Evolutionary conservation across 805 yeast species (phyloP), one percentile per base, ranked within the genome.

Genomic region (Saccharomycopsis sp.): DNA sequence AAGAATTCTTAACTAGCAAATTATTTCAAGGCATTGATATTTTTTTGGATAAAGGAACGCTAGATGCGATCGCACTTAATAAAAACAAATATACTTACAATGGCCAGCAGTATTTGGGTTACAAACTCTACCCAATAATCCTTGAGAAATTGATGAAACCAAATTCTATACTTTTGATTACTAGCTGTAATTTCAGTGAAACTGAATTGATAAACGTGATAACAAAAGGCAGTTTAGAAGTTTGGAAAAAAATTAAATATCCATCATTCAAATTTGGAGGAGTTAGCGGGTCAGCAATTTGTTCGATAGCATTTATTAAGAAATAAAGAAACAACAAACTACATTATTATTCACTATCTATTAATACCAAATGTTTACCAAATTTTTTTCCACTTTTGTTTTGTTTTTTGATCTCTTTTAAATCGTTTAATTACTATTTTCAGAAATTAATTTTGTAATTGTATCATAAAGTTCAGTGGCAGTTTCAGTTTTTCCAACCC

Each of bases 11-110:
- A 21, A 20, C 29, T 6, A 17, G 51, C 2, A 36, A 40, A 44
- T 52, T 59, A 26, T 58, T 59, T 1, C 68, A 63, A 3, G 56
- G 65, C 19, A 88, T 75, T 62, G 95, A 89, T 57, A 61, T 93
- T 6, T 75, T 90, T 1, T 65, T 88, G 14, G 99, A 93, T 63
- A 93, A 93, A 60, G 99, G 99, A 6, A 93, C 99, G 0, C 65
- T 93, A 19, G 99, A 93, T 64, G 99, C 99, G 4, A 90, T 93
- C 50, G 97, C 96, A 0, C 70, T 93, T 37, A 85, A 86, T 59
- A 82, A 81, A 19, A 53, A 66, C 1, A 70, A 62, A 17, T 74
- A 74, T 47, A 70, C 63, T 6, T 64, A 63, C 9, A 70, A 67
- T 5, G 39, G 40, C 24, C 43, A 38, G 2, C 22, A 38, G 8